Evolutionary conservation across 257 asterid genomes (phyloP).

Genomic region (Nicotiana knightiana): DNA sequence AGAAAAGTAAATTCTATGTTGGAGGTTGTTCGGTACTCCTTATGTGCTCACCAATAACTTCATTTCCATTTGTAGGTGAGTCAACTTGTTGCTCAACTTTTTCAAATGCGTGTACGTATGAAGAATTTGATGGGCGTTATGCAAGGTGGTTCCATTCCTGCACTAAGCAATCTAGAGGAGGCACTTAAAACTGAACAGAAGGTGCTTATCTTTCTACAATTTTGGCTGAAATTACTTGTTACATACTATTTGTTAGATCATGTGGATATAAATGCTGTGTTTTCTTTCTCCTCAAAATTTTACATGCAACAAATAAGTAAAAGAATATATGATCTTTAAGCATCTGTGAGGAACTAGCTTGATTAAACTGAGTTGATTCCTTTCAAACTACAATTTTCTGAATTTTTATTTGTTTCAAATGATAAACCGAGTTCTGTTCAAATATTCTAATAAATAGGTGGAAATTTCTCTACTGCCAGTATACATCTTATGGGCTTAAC

Average conservation of each 20-base stretch:
- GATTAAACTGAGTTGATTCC: not conserved
- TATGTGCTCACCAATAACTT: not conserved
- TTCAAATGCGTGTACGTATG: slow-evolving; percentile 97
- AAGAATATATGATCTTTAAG: not conserved
- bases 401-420: not conserved
- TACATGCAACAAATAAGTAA: not conserved
- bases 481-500: no score
- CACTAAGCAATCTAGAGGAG: slow-evolving; percentile 80
- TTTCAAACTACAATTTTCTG: not conserved
- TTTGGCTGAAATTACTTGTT: not conserved
- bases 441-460: not conserved
- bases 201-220: slow-evolving; percentile 32
- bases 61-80: slow-evolving; percentile 48
- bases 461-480: no score
- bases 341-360: not conserved
- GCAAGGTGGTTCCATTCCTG: slow-evolving; percentile 92
- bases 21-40: not conserved
- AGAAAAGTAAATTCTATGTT: not conserved
- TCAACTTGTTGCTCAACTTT: slow-evolving; percentile 90
- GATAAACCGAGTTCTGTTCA: not conserved
- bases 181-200: slow-evolving; percentile 70
- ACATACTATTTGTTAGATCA: not conserved
- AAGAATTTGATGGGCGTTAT: slow-evolving; percentile 94
- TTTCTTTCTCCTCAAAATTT: not conserved
- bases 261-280: not conserved